Conservation (phyloP, 176 grass and related monocot genomes). For the Phyllostachys edulis region DNA sequence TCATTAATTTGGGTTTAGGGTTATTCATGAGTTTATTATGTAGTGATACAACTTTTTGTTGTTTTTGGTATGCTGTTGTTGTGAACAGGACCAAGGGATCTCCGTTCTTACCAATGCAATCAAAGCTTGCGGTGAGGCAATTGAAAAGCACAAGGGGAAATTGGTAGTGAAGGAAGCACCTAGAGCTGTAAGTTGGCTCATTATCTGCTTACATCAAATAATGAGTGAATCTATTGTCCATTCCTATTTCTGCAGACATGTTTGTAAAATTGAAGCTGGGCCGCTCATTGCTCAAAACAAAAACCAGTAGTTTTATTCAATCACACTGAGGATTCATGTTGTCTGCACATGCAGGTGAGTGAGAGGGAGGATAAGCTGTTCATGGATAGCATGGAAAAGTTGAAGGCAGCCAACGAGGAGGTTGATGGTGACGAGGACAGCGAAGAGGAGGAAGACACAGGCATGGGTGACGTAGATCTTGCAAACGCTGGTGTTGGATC, state of each 20-base stretch:
- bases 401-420: constrained; percentile 46
- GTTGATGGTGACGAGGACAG: constrained; percentile 62
- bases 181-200: constrained; percentile 55
- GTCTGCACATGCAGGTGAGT: constrained; percentile 53
- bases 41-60: not conserved
- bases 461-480: constrained; percentile 60
- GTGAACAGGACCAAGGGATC: constrained; percentile 53
- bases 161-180: constrained; percentile 63
- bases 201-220: not conserved
- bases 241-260: not conserved
- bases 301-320: not conserved
- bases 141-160: constrained; percentile 69
- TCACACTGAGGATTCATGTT: not conserved
- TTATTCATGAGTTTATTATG: constrained; percentile 5
- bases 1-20: not conserved
- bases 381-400: constrained; percentile 48
- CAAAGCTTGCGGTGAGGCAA: constrained; percentile 50
- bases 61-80: constrained; percentile 8
- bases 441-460: constrained; percentile 69
- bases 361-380: constrained; percentile 64
- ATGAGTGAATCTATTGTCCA: not conserved
- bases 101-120: constrained; percentile 53
- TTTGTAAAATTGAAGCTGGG: not conserved
- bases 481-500: constrained; percentile 33
- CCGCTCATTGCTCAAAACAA: not conserved